phyloP scores from a whole-genome alignment of 1,139 yeast species.

The Pichia sp. region DNA sequence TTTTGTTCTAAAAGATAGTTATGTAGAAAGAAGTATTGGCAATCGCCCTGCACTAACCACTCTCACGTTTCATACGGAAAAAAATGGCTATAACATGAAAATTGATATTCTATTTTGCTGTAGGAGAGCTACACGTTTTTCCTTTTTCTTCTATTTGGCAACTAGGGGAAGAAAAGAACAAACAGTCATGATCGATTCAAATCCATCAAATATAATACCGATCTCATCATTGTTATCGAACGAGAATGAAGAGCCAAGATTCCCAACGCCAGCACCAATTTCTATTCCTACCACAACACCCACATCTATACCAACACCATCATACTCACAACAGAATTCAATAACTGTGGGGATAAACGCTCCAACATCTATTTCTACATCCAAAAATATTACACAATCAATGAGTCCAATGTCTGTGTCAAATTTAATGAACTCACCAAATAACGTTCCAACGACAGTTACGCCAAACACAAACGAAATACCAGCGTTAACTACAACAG shows the following conservation, averaged over 20 bases:
- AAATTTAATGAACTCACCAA: conserved; percentile 4
- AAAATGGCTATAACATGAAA: no score
- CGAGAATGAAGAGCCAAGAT: neutral
- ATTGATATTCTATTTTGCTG: no score
- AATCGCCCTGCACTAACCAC: no score
- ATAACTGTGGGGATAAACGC: no score
- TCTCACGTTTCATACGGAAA: no score
- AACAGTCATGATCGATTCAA: conserved; percentile 1
- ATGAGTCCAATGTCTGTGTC: conserved; percentile 10
- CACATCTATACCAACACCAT: neutral
- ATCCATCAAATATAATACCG: neutral
- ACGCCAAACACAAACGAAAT: neutral
- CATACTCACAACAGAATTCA: neutral
- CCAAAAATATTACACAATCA: neutral
- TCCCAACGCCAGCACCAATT: neutral
- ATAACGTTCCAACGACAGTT: neutral
- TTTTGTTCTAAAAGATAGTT: no score
- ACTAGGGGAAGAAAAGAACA: no score
- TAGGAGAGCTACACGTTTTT: no score
- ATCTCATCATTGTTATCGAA: conserved; percentile 3
- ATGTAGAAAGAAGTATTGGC: no score
- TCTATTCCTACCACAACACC: neutral
- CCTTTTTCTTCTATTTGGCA: no score
- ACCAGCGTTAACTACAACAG: no score
- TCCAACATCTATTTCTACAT: no score